Evolutionary conservation across 768 basidiomycete genomes (phyloP), one percentile per base, ranked within the genome.

Genomic region (Nidularia sp.): DNA sequence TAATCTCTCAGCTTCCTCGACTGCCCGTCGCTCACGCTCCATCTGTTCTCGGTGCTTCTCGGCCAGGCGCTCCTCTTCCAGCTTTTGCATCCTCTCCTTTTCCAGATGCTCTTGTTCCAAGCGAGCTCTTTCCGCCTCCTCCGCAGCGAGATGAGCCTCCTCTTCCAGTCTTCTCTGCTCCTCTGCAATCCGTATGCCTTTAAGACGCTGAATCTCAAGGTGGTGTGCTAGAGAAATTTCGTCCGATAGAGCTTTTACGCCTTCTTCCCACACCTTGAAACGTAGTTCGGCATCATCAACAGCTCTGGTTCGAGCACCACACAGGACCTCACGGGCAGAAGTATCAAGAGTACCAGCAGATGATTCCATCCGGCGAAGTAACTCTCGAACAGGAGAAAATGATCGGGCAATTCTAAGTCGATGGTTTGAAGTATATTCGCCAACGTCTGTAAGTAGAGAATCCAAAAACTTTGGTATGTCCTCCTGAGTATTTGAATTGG

Each of bases 321-420:
- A 74, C 1, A 90, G 51, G 18, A 62, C 61, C 45, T 83, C 77
- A 42, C 76, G 74, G n/a, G 76, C 66, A 41, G 70, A 60, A 13
- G 69, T 50, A 48, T 84, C 81, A 32, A 70, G 65, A 1, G 68
- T 62, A 43, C 70, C 67, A 34, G 81, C 74, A 6, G 65, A 54
- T 33, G 70, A 58, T n/a, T 85, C 80, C 73, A 92, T 81, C 22
- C 66, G 68, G 15, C 74, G 73, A 15, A 90, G 68, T 2, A 80
- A 64, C 43, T 81, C 78, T 15, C 77, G 83, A 43, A 84, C 73
- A 5, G 75, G 69, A 13, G 80, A 77, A 42, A 88, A 67, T 0
- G 79, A 79, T 22, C 73, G 71, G 9, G 72, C 65, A 55, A 81
- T 69, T 32, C 63, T 60, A 51, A 66, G 55, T 57, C 71, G 68